Conservation (phyloP, 148 eudicot genomes). For the Amaranthus cruentus region DNA sequence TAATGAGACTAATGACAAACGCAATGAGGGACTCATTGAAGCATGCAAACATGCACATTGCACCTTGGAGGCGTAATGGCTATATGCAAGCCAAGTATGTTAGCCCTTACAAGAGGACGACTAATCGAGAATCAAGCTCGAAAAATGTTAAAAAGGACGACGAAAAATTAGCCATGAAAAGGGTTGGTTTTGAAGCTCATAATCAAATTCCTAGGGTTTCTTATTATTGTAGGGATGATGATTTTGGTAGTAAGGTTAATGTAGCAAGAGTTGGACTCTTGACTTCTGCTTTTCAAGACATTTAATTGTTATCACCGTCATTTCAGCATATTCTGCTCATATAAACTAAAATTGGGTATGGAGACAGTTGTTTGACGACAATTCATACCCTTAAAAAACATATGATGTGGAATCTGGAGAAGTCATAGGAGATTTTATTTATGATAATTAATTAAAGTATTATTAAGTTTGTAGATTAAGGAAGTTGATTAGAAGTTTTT, state of each 20-base stretch:
- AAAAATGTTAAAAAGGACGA: background rate
- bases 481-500: background rate
- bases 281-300: conserved; percentile 40
- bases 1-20: conserved; percentile 48
- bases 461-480: background rate
- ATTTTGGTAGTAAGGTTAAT: conserved; percentile 30
- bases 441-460: background rate
- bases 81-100: conserved; percentile 73
- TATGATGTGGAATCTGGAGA: too few relatives aligned
- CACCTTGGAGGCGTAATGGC: conserved; percentile 70
- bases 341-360: too few relatives aligned
- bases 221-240: conserved; percentile 37
- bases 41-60: conserved; percentile 37
- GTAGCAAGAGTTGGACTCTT: conserved; percentile 47
- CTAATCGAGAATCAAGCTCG: conserved; percentile 22
- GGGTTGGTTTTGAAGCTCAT: conserved; percentile 41
- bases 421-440: too few relatives aligned
- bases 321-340: too few relatives aligned
- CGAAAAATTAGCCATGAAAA: conserved; percentile 15
- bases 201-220: conserved; percentile 11
- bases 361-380: too few relatives aligned
- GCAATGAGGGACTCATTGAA: conserved; percentile 65
- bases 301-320: background rate
- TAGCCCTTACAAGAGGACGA: conserved; percentile 50
- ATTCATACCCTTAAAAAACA: too few relatives aligned